These are phyloP conservation scores for Podospora sp. DNA, from an alignment of 495 filamentous ascomycete genomes.

Conservation along the genomic window DNA sequence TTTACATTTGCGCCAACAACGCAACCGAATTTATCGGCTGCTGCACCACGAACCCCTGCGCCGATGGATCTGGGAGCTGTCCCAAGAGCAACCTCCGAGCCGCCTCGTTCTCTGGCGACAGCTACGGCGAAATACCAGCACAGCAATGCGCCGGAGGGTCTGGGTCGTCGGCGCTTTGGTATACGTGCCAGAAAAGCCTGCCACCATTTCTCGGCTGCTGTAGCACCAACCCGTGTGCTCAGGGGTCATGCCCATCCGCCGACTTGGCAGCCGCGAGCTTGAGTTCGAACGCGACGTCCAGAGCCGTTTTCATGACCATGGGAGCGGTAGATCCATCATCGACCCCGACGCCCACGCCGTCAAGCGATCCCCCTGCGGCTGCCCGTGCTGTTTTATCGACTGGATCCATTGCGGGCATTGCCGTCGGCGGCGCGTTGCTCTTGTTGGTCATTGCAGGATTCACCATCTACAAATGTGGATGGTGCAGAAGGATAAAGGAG, in stretches of 20 bases:
- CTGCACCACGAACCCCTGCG: slow-evolving; percentile 38
- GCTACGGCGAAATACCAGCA: slow-evolving; percentile 24
- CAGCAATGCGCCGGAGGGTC: slow-evolving; percentile 26
- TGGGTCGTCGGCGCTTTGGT: slow-evolving; percentile 28
- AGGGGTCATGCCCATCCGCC: slow-evolving; percentile 27
- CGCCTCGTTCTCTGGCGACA: slow-evolving; percentile 29
- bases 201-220: slow-evolving; percentile 44
- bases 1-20: slow-evolving; percentile 35
- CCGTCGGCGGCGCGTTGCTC: slow-evolving; percentile 3
- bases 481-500: slow-evolving; percentile 17
- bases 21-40: slow-evolving; percentile 39
- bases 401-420: slow-evolving; percentile 27
- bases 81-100: slow-evolving; percentile 24
- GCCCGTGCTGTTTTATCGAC: slow-evolving; percentile 4
- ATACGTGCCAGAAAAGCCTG: slow-evolving; percentile 29
- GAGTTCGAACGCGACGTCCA: neutral
- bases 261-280: slow-evolving; percentile 33
- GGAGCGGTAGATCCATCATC: neutral
- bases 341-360: neutral
- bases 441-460: slow-evolving; percentile 9
- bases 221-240: slow-evolving; percentile 31
- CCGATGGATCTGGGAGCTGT: slow-evolving; percentile 30
- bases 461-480: slow-evolving; percentile 18
- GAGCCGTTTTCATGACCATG: slow-evolving; percentile 6
- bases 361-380: neutral